Evolutionary conservation across 305 asterid species (phyloP).

Genomic region (Withania somnifera): DNA sequence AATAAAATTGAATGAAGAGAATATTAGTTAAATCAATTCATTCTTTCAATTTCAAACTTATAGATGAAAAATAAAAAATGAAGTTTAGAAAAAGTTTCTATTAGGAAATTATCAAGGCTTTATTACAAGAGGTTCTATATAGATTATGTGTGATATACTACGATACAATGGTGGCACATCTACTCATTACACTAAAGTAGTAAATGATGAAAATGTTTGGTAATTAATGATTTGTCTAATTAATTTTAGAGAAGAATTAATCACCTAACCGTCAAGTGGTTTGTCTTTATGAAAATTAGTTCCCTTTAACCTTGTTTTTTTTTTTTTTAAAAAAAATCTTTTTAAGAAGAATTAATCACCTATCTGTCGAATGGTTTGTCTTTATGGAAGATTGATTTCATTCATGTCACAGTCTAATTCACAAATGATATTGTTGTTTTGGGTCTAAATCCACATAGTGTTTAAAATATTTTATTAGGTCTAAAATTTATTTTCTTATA

Average conservation of each 20-base stretch:
- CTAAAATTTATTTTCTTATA: no score
- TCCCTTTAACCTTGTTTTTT: neutral
- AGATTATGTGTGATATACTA: neutral
- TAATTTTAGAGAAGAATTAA: neutral
- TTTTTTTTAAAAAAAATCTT: no score
- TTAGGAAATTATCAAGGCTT: neutral
- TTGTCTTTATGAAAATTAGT: neutral
- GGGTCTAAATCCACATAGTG: no score
- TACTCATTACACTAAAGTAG: neutral
- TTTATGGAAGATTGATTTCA: neutral
- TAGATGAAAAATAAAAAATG: neutral
- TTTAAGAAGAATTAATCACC: neutral
- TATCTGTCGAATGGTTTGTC: neutral
- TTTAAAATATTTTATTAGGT: no score
- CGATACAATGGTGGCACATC: neutral
- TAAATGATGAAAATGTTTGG: neutral
- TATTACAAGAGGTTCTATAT: neutral
- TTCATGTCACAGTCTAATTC: no score
- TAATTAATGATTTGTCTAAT: neutral
- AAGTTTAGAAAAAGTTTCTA: neutral
- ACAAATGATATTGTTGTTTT: no score
- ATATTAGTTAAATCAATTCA: no score
- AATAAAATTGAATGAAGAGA: no score
- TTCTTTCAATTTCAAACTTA: neutral
- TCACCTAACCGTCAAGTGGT: neutral